Percentiles rank a stretch among this genome's conserved stretches.
Conservation (phyloP, 2,329 filamentous ascomycete species). For the Emericellopsis cladophorae region DNA sequence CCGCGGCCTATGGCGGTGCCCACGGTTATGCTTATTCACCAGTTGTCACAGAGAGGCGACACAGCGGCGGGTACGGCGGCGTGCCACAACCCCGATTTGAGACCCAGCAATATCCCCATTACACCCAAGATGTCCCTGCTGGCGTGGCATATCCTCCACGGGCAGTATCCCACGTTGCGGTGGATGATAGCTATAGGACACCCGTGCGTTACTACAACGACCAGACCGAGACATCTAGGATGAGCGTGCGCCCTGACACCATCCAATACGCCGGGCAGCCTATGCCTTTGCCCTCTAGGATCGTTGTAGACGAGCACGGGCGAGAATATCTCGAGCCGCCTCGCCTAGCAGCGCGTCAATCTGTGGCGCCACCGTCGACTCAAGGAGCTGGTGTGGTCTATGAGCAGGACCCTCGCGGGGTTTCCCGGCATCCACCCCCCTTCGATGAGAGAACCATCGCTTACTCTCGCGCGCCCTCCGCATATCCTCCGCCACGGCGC, state of each 20-base stretch:
- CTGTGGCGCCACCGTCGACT: slow-evolving; percentile 33
- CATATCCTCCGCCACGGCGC: slow-evolving; percentile 35
- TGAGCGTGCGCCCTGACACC: slow-evolving; percentile 33
- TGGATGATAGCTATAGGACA: slow-evolving; percentile 27
- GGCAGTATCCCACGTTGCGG: slow-evolving; percentile 26
- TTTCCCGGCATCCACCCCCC: slow-evolving; percentile 35
- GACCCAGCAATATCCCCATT: slow-evolving; percentile 22
- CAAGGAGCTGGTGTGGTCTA: slow-evolving; percentile 46
- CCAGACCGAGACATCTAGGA: slow-evolving; percentile 25
- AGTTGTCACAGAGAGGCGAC: too few species aligned
- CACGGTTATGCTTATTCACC: slow-evolving; percentile 8
- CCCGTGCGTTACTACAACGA: slow-evolving; percentile 30
- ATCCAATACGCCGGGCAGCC: slow-evolving; percentile 39
- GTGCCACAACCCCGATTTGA: slow-evolving; percentile 10
- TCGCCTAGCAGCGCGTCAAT: slow-evolving; percentile 33
- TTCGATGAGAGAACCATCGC: slow-evolving; percentile 33
- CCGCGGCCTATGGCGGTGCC: slow-evolving; percentile 19
- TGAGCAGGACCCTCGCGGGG: slow-evolving; percentile 45
- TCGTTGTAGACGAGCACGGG: slow-evolving; percentile 73
- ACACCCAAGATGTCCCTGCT: slow-evolving; percentile 9
- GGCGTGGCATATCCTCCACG: slow-evolving; percentile 20
- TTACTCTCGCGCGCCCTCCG: slow-evolving; percentile 38
- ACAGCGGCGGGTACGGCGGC: slow-evolving; percentile 6
- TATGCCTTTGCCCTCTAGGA: slow-evolving; percentile 44
- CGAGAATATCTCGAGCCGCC: slow-evolving; percentile 59